Evolutionary conservation across 441 rosid species (phyloP), one percentile per base, ranked within the genome.

Genomic region (Populus hybrid): DNA sequence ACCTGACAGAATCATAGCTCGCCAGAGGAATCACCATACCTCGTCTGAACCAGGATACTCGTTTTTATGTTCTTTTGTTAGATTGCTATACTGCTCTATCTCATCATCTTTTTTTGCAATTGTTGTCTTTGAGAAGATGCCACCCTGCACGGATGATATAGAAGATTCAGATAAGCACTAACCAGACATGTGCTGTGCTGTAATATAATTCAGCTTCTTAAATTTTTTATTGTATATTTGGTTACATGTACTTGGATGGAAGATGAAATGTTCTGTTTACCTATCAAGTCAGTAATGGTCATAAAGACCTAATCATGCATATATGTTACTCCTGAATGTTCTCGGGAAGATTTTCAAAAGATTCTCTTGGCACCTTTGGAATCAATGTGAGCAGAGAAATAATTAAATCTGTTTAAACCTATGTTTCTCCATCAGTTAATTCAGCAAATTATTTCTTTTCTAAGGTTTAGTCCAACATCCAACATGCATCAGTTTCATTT

Each of bases 61-160:
- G 66, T 70, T 77, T 78, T 92, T 92, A 2, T 50, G 72, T 75
- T 91, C 89, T 74, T 87, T 86, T 24, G 76, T 81, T 80, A 86
- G n/a, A 72, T 76, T 89, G 94, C 79, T n/a, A n/a, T 91, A 61
- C 69, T 77, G 80, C 84, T 88, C 94, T 80, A 95, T 88, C 83
- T 94, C 97, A 72, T 86, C 95, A 66, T 95, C 97, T 83, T 92
- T 94, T 83, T 83, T 89, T 5, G 90, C 81, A 32, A 95, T 86
- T 71, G 87, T n/a, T 87, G 79, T 94, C 97, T 81, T 91, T 94
- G 40, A 95, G 91, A n/a, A 76, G 82, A 86, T 21, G 97, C 84
- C 73, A 95, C n/a, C 89, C 98, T 95, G 80, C 78, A 77, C 32
- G n/a, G 36, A 64, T 50, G 53, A 73, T n/a, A 66, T 79, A 9